Conservation (phyloP, 176 grass and related monocot species). For the Puccinellia tenuiflora region DNA sequence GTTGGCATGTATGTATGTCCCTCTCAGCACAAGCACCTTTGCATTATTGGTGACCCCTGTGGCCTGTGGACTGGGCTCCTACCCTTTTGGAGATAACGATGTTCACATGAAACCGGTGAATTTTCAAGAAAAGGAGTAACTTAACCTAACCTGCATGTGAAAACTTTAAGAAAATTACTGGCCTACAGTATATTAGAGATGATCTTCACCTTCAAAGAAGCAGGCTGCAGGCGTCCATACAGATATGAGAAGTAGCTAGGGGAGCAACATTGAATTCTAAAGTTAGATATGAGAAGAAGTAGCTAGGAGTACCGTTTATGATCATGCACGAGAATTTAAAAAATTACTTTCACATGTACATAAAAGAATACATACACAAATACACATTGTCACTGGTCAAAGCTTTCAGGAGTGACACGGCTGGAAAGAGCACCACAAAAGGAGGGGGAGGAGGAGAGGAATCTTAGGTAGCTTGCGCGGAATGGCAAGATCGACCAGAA, state of each 20-base stretch:
- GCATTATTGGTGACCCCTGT: slow-evolving; percentile 12
- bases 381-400: neutral
- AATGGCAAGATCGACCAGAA: neutral
- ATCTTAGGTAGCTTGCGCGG: neutral
- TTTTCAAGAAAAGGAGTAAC: neutral
- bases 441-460: neutral
- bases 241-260: neutral
- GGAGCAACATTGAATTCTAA: neutral
- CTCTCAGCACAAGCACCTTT: neutral
- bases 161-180: neutral
- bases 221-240: too few species aligned
- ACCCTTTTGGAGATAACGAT: slow-evolving; percentile 11
- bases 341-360: neutral
- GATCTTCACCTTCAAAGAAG: neutral
- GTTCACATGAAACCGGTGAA: neutral
- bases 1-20: neutral
- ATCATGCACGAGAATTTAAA: neutral
- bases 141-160: neutral
- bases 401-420: neutral
- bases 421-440: neutral
- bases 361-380: neutral
- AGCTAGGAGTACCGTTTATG: neutral
- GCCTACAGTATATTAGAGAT: neutral
- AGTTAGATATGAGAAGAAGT: too few species aligned
- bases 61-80: neutral